Evolutionary conservation across 179 eudicot species (phyloP).

Genomic region (Carnegiea gigantea): DNA sequence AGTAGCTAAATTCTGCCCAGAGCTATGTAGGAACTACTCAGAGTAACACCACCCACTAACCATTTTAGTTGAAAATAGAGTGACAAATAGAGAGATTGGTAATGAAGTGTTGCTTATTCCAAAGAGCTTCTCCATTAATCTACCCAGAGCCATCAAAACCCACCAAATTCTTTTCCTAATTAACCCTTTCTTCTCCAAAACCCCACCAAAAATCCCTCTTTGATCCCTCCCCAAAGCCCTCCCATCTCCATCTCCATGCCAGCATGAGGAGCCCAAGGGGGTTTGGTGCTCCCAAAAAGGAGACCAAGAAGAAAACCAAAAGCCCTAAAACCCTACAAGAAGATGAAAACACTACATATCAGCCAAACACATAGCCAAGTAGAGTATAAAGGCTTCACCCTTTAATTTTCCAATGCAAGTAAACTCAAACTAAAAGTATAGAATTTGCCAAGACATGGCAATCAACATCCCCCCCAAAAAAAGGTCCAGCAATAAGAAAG

Average conservation of each 20-base stretch:
- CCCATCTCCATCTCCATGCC: conserved; percentile 36
- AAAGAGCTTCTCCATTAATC: conserved; percentile 20
- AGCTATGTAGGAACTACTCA: too few relatives aligned
- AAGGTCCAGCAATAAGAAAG: too few relatives aligned
- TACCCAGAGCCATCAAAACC: conserved; percentile 13
- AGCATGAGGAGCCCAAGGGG: conserved; percentile 73
- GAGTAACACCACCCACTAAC: conserved; percentile 11
- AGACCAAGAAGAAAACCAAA: conserved; percentile 36
- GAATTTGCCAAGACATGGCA: too few relatives aligned
- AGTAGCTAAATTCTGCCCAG: too few relatives aligned
- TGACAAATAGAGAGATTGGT: background rate
- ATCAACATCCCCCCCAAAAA: too few relatives aligned
- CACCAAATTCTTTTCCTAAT: conserved; percentile 13
- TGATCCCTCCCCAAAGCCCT: conserved; percentile 15
- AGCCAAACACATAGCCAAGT: too few relatives aligned
- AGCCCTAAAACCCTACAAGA: conserved; percentile 33
- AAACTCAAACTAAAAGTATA: too few relatives aligned
- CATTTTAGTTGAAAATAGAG: background rate
- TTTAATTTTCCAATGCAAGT: too few relatives aligned
- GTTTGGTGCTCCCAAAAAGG: conserved; percentile 62
- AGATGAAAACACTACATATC: conserved; percentile 10
- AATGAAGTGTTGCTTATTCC: conserved; percentile 33
- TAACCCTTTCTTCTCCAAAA: conserved; percentile 7
- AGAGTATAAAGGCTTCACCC: too few relatives aligned
- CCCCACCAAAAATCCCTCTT: background rate